Percentiles rank a stretch among this genome's conserved stretches.
These are phyloP conservation scores for Fusarium mundagurra DNA, from an alignment of 2,329 filamentous ascomycete species.

Conservation along the genomic window DNA sequence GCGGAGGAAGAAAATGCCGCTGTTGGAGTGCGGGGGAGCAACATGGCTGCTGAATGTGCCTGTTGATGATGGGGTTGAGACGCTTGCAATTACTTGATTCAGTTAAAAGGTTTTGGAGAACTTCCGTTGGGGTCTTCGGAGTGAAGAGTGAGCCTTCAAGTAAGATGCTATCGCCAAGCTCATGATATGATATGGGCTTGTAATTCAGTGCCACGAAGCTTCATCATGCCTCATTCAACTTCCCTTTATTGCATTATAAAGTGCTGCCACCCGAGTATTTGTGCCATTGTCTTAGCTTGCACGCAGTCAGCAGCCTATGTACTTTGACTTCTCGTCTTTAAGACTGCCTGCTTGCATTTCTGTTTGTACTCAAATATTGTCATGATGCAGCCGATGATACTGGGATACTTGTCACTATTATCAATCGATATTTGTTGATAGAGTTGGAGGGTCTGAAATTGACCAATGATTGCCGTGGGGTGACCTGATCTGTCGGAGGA, in stretches of 20 bases:
- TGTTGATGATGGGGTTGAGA: neutral
- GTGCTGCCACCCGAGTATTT: too few relatives aligned
- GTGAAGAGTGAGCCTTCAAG: neutral
- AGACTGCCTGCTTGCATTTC: rapidly evolving
- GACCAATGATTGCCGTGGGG: neutral
- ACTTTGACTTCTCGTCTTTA: rapidly evolving
- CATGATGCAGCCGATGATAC: too few relatives aligned
- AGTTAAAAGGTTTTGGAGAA: neutral
- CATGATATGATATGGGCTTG: neutral
- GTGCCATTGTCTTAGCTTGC: neutral
- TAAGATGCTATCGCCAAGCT: too few relatives aligned
- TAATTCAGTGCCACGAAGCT: neutral
- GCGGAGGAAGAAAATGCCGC: conserved; percentile 27
- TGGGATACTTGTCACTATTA: neutral
- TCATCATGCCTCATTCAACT: neutral
- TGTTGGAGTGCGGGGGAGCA: neutral
- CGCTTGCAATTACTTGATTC: neutral
- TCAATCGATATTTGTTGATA: neutral
- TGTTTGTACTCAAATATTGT: neutral
- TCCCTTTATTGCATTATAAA: too few relatives aligned
- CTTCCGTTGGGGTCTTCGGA: neutral
- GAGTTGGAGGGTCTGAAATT: too few relatives aligned
- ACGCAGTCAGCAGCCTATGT: rapidly evolving
- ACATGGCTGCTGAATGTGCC: neutral
- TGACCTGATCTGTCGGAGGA: neutral